phyloP scores from a whole-genome alignment of 2,329 filamentous ascomycete genomes.

The Elsinoe ampelina region DNA sequence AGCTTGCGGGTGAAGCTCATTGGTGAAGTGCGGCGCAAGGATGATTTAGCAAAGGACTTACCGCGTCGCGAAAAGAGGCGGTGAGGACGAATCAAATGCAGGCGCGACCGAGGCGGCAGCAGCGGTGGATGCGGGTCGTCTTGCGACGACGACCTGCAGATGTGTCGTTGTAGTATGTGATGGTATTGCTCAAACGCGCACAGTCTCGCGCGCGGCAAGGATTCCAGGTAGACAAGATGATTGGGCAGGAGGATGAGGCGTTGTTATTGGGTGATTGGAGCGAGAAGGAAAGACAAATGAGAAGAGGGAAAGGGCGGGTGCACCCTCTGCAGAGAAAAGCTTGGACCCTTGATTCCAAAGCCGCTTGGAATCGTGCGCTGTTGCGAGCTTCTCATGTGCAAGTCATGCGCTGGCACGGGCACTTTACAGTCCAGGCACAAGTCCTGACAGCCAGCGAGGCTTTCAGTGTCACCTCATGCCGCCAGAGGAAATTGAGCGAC shows the following conservation, averaged over 20 bases:
- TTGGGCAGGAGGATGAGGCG: not conserved
- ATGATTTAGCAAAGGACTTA: not conserved
- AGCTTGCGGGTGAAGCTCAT: not conserved
- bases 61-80: not conserved
- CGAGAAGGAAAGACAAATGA: not conserved
- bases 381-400: not conserved
- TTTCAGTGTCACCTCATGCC: not conserved
- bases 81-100: not conserved
- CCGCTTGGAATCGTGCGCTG: not conserved
- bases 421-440: conserved; percentile 1
- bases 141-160: not conserved
- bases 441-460: not conserved
- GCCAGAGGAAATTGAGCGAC: conserved; percentile 1
- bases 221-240: too few relatives aligned
- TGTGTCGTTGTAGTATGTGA: not conserved
- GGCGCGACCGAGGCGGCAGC: not conserved
- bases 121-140: not conserved
- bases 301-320: not conserved
- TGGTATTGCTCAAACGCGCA: too few relatives aligned
- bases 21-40: not conserved
- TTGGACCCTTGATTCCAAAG: too few relatives aligned
- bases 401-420: conserved; percentile 1
- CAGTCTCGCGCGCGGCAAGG: too few relatives aligned
- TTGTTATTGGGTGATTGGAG: not conserved
- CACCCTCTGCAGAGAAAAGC: too few relatives aligned